Evolutionary conservation across 352 stramenopile species (phyloP), one percentile per base, ranked within the genome.

Genomic region (Phytophthora citrophthora): DNA sequence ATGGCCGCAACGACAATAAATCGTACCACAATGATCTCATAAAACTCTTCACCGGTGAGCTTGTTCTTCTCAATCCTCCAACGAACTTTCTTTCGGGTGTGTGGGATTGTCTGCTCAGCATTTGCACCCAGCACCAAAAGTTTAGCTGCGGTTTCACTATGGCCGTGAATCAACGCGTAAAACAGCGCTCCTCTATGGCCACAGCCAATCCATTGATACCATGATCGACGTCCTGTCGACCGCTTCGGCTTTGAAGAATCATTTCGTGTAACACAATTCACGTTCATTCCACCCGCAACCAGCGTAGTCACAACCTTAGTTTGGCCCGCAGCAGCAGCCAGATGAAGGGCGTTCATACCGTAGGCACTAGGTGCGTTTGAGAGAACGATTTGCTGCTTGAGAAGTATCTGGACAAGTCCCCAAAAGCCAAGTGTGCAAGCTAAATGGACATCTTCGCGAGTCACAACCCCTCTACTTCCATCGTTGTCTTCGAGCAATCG

Each of bases 41-140:
- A 54, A 2, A 54, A 41, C 1, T 13, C 15, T 8, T 46, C 29
- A 2, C 59, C 48, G 26, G 10, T 24, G 20, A 15, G 7, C 13
- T 29, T 2, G 9, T 12, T 24, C 10, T 55, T 59, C 2, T 11
- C 12, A 31, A 40, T 44, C 41, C 39, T 49, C 39, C 34, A 70
- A 15, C 39, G 34, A 27, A 53, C 2, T 50, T 16, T 68, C 29
- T 74, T 76, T n/a, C 26, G 44, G 11, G 41, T 31, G 36, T 81
- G 60, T 8, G 77, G 79, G 9, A 90, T 52, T 11, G 70, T 74
- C 15, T 83, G 67, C 29, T 88, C 57, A 36, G 77, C 70, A n/a
- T 77, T 58, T 5, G 79, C 73, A 34, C 79, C 81, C 5, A 90
- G 40, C 6, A 89, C 81, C 7, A 90, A 56, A 16, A 90, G 67